Evolutionary conservation across 257 asterid genomes (phyloP), one percentile per base, ranked within the genome.

Genomic region (Solanum chilense): DNA sequence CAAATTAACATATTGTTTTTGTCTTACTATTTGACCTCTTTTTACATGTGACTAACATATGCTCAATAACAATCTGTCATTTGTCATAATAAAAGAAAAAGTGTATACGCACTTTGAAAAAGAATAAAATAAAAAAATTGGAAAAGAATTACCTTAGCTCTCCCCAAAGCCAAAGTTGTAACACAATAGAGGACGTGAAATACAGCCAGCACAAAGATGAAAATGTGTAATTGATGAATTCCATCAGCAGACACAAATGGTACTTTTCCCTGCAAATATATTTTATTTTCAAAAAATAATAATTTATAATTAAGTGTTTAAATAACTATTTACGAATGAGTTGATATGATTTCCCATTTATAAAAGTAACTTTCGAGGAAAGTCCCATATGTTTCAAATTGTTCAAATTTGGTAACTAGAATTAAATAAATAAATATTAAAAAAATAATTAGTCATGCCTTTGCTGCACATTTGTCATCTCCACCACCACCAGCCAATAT

Each of bases 161-260:
- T 89, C 39, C 98, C 99, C 88, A 96, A 90, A 29, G 93, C 95
- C 92, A 94, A 88, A 45, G 98, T 96, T 88, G 92, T 83, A 35
- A 95, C 78, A 80, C 99, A 96, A 27, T 94, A 94, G 21, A 95
- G 94, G 44, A 95, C 97, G 56, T 96, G 99, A 68, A 90, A 95
- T 74, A 94, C 87, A 14, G 99, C 99, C 92, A 95, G 89, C 21
- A 92, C 96, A 52, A 96, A 96, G 81, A 96, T 94, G 94, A 96
- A 96, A 33, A 94, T 94, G 82, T 96, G 97, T 9, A 96, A 91
- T 89, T 96, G 98, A 87, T 94, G 96, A 58, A 95, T 92, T 0
- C 97, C 96, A 69, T 96, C 96, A 1, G 95, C 29, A 10, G 99
- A 95, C 35, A 96, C 90, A 88, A 95, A 91, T 0, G 98, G 89